Percentiles rank a stretch among this genome's conserved stretches.
Evolutionary conservation across 2,329 filamentous ascomycete species (phyloP).

Genomic region (Claviceps capensis): DNA sequence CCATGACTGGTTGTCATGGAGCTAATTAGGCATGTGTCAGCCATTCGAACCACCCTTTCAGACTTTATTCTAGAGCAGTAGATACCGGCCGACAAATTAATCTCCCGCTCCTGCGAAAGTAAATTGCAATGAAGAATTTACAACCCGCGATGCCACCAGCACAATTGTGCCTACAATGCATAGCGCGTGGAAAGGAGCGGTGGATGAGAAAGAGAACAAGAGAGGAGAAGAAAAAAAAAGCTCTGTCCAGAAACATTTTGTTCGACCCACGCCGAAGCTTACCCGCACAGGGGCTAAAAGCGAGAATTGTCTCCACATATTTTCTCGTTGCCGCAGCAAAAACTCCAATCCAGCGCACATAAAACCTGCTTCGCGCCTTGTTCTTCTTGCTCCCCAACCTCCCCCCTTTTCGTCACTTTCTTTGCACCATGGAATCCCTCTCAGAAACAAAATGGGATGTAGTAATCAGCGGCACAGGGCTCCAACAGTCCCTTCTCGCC

Average conservation of each 20-base stretch:
- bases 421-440: conserved; percentile 53
- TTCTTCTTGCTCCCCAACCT: background rate
- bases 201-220: conserved; percentile 11
- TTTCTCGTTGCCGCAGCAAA: conserved; percentile 6
- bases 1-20: background rate
- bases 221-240: conserved; percentile 15
- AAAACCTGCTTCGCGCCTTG: conserved; percentile 4
- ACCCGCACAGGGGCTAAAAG: background rate
- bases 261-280: no score
- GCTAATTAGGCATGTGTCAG: conserved; percentile 44
- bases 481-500: conserved; percentile 67
- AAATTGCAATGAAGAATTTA: conserved; percentile 15
- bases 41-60: conserved; percentile 79
- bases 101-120: conserved; percentile 46
- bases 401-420: conserved; percentile 5
- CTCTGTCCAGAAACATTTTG: conserved; percentile 3
- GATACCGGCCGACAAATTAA: conserved; percentile 60
- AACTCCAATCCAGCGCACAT: conserved; percentile 6
- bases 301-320: background rate
- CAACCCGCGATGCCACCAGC: conserved; percentile 39
- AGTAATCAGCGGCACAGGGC: conserved; percentile 63
- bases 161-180: conserved; percentile 14
- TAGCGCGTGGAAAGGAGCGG: conserved; percentile 17
- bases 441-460: conserved; percentile 66
- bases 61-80: conserved; percentile 67